Evolutionary conservation across 768 basidiomycete genomes (phyloP).

Genomic region (Pisolithus orientalis): DNA sequence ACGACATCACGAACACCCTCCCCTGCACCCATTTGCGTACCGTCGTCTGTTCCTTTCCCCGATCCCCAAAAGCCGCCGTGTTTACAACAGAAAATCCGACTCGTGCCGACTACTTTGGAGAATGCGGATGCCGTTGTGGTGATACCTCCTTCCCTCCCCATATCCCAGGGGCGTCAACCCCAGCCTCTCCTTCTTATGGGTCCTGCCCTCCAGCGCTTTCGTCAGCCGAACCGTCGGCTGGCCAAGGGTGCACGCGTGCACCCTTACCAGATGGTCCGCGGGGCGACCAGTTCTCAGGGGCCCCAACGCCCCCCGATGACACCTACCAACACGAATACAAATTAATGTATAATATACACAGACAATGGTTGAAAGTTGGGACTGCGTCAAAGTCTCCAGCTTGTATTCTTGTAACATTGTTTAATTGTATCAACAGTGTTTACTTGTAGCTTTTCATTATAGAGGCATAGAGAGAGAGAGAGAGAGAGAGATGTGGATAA

Average conservation of each 20-base stretch:
- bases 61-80: constrained; percentile 8
- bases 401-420: no score
- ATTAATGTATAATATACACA: neutral
- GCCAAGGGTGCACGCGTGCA: constrained; percentile 45
- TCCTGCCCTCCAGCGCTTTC: constrained; percentile 39
- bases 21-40: constrained; percentile 23
- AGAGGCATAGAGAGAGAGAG: no score
- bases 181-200: constrained; percentile 45
- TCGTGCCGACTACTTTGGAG: constrained; percentile 46
- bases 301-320: constrained; percentile 3
- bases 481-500: no score
- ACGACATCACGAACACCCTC: constrained; percentile 35
- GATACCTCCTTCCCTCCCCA: constrained; percentile 27
- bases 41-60: constrained; percentile 8
- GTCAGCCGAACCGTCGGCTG: constrained; percentile 35
- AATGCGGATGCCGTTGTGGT: constrained; percentile 49
- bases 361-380: neutral
- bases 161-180: constrained; percentile 11
- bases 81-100: constrained; percentile 28
- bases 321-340: neutral
- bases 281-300: constrained; percentile 4
- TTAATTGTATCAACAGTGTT: constrained; percentile 13
- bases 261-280: constrained; percentile 47
- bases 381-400: neutral
- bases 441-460: no score